These are phyloP conservation scores for Albophoma yamanashiensis DNA, from an alignment of 2,329 filamentous ascomycete species.

Conservation along the genomic window DNA sequence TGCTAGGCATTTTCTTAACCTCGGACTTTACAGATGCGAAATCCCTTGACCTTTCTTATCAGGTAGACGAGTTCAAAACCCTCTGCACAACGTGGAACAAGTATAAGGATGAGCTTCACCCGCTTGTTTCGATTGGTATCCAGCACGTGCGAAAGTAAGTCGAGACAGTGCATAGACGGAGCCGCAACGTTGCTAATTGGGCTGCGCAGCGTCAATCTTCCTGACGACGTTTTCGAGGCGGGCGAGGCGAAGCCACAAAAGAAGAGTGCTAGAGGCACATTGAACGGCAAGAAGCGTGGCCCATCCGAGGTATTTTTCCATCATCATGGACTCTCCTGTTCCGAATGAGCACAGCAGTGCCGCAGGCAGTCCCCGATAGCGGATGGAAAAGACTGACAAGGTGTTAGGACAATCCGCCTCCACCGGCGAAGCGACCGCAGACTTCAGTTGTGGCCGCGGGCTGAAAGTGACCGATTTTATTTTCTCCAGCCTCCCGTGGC, in stretches of 20 bases:
- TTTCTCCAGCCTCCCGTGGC: background rate
- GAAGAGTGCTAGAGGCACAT: conserved; percentile 32
- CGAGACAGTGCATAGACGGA: background rate
- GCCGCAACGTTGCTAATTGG: conserved; percentile 2
- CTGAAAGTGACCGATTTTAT: conserved; percentile 6
- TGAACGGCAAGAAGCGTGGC: conserved; percentile 35
- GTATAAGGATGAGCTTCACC: conserved; percentile 62
- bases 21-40: conserved; percentile 41
- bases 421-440: conserved; percentile 30
- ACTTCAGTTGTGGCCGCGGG: conserved; percentile 29
- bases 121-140: conserved; percentile 54
- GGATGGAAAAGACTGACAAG: conserved; percentile 14
- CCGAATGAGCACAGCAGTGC: conserved; percentile 2
- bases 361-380: background rate
- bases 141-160: conserved; percentile 78
- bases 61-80: conserved; percentile 80
- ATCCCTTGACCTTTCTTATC: conserved; percentile 66
- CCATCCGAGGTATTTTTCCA: conserved; percentile 31
- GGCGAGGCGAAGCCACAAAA: conserved; percentile 65
- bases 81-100: conserved; percentile 66
- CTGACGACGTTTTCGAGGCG: conserved; percentile 76
- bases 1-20: conserved; percentile 16
- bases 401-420: conserved; percentile 22
- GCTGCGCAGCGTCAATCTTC: conserved; percentile 64
- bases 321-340: conserved; percentile 7